Conservation (phyloP, 192 early-diverging fungal species). For the Umbelopsis sp. region DNA sequence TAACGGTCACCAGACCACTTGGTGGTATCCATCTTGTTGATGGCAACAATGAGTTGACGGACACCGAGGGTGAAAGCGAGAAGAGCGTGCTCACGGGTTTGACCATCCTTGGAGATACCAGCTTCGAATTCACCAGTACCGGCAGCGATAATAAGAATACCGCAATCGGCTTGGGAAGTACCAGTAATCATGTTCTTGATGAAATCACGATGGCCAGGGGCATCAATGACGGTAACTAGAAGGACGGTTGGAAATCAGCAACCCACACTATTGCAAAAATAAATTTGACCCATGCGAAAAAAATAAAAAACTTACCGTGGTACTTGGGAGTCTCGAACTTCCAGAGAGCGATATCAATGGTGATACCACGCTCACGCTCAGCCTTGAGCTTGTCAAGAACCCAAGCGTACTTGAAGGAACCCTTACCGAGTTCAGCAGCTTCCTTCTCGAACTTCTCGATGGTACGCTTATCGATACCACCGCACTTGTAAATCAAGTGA, state of each 20-base stretch:
- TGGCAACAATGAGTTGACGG: slow-evolving; percentile 95
- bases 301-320: slow-evolving; percentile 45
- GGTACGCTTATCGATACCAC: slow-evolving; percentile 99
- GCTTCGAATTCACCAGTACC: slow-evolving; percentile 89
- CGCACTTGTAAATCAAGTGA: slow-evolving; percentile 99
- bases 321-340: slow-evolving; percentile 97
- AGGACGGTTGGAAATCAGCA: not conserved
- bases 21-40: slow-evolving; percentile 99
- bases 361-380: slow-evolving; percentile 99
- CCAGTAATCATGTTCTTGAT: slow-evolving; percentile 99
- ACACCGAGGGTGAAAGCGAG: slow-evolving; percentile 97
- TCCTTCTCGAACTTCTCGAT: slow-evolving; percentile 99
- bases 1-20: slow-evolving; percentile 93
- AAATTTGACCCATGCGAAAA: not conserved
- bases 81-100: slow-evolving; percentile 99
- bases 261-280: not conserved
- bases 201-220: slow-evolving; percentile 99
- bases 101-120: slow-evolving; percentile 98
- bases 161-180: slow-evolving; percentile 96
- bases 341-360: slow-evolving; percentile 98
- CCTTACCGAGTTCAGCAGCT: slow-evolving; percentile 98
- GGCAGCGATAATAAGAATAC: slow-evolving; percentile 91
- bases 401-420: slow-evolving; percentile 99
- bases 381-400: slow-evolving; percentile 99
- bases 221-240: slow-evolving; percentile 94